A percentile compares a stretch with the other conserved stretches of the same genome.
These are phyloP conservation scores for Tanacetum coccineum DNA, from an alignment of 129 eudicot genomes.

Conservation along the genomic window DNA sequence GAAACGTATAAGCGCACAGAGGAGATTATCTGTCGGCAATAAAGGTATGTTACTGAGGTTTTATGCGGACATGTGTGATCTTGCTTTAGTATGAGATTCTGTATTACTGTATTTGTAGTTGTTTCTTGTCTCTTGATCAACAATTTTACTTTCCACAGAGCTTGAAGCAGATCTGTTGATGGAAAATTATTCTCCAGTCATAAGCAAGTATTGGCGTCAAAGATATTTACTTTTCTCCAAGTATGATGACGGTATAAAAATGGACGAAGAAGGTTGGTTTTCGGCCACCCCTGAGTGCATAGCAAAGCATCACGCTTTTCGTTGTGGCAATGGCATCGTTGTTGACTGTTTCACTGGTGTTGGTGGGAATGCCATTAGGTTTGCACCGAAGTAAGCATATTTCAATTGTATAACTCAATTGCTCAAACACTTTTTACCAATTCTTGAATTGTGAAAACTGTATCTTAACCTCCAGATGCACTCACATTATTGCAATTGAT, in stretches of 20 bases:
- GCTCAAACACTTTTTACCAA: background rate
- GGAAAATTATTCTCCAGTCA: slow-evolving; percentile 40
- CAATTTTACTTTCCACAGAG: slow-evolving; percentile 31
- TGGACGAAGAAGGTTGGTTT: slow-evolving; percentile 99
- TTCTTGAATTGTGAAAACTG: background rate
- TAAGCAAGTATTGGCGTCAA: slow-evolving; percentile 84
- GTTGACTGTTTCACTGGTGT: slow-evolving; percentile 88
- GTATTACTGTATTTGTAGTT: background rate
- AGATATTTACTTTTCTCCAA: slow-evolving; percentile 70
- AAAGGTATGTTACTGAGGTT: slow-evolving; percentile 41
- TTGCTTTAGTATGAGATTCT: background rate
- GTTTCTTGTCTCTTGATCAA: background rate
- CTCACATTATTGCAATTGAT: slow-evolving; percentile 76
- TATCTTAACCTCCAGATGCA: slow-evolving; percentile 37
- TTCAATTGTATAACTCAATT: background rate
- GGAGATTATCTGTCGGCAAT: slow-evolving; percentile 34
- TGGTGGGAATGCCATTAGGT: slow-evolving; percentile 94
- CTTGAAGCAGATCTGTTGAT: slow-evolving; percentile 23
- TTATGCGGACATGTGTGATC: background rate
- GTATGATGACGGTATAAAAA: slow-evolving; percentile 69
- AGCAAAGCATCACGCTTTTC: slow-evolving; percentile 88
- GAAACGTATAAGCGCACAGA: slow-evolving; percentile 29
- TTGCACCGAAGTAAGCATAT: slow-evolving; percentile 61
- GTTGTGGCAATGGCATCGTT: slow-evolving; percentile 60
- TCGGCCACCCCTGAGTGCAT: slow-evolving; percentile 89